Evolutionary conservation across 305 asterid species (phyloP).

Genomic region (Fraxinus dipetala): DNA sequence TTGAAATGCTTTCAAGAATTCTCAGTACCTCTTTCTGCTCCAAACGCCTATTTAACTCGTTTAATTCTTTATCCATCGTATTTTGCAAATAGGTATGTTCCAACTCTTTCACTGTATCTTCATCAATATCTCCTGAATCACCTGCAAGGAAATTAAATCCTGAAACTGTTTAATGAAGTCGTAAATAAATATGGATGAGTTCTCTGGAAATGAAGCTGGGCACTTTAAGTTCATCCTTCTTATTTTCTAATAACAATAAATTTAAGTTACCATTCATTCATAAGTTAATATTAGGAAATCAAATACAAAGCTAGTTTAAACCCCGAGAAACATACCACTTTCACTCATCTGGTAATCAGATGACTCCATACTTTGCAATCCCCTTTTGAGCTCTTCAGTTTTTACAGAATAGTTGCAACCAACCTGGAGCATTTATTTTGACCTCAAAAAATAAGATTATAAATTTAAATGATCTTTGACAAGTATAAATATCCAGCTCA

Average conservation of each 20-base stretch:
- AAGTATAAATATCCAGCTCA: background rate
- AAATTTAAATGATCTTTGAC: conserved; percentile 7
- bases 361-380: conserved; percentile 85
- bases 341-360: conserved; percentile 94
- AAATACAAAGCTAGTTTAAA: background rate
- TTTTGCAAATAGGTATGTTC: conserved; percentile 93
- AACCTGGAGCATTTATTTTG: conserved; percentile 41
- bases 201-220: background rate
- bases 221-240: background rate
- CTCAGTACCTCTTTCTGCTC: conserved; percentile 87
- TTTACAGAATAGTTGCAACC: conserved; percentile 46
- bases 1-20: conserved; percentile 18
- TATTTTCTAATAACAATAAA: background rate
- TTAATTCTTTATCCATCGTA: conserved; percentile 87
- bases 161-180: conserved; percentile 1
- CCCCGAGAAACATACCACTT: conserved; percentile 50
- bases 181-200: background rate
- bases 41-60: conserved; percentile 74
- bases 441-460: conserved; percentile 7
- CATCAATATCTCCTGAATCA: conserved; percentile 78
- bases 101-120: conserved; percentile 87
- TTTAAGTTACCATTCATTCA: background rate
- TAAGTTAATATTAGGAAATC: conserved; percentile 1
- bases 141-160: conserved; percentile 45
- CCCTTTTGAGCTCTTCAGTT: conserved; percentile 87